These are phyloP conservation scores for Sporormia fimetaria DNA, from an alignment of 495 filamentous ascomycete species.

Conservation along the genomic window DNA sequence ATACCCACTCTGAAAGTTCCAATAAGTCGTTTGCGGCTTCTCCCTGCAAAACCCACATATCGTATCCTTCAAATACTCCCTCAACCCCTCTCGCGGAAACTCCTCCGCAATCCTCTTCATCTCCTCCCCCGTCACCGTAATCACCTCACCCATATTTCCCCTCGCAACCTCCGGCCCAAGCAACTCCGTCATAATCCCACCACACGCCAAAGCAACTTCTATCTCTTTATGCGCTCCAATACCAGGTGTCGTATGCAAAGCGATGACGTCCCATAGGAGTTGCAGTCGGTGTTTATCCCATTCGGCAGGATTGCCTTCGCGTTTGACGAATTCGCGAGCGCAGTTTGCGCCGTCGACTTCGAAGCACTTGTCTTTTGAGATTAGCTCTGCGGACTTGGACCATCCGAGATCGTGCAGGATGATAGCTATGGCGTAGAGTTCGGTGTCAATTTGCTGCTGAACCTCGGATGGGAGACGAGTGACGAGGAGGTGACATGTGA, in stretches of 20 bases:
- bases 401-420: slow-evolving; percentile 34
- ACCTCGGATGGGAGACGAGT: slow-evolving; percentile 1
- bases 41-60: slow-evolving; percentile 29
- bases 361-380: slow-evolving; percentile 33
- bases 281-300: slow-evolving; percentile 35
- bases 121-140: slow-evolving; percentile 29
- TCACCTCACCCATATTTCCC: neutral
- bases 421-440: slow-evolving; percentile 30
- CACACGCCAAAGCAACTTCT: slow-evolving; percentile 30
- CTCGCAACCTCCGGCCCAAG: slow-evolving; percentile 20
- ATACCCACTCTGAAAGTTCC: slow-evolving; percentile 25
- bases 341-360: slow-evolving; percentile 39
- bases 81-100: slow-evolving; percentile 31
- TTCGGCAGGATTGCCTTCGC: slow-evolving; percentile 20
- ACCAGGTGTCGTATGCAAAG: slow-evolving; percentile 33
- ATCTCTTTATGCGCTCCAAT: slow-evolving; percentile 35
- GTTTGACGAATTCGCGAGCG: slow-evolving; percentile 30
- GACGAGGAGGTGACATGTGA: slow-evolving; percentile 13
- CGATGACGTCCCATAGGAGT: slow-evolving; percentile 37
- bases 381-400: slow-evolving; percentile 21
- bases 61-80: slow-evolving; percentile 28
- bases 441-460: slow-evolving; percentile 20
- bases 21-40: slow-evolving; percentile 35
- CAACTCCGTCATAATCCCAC: slow-evolving; percentile 35
- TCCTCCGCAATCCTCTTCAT: slow-evolving; percentile 26